Conservation (phyloP, 2,329 filamentous ascomycete genomes). For the Bipolaris oryzae region DNA sequence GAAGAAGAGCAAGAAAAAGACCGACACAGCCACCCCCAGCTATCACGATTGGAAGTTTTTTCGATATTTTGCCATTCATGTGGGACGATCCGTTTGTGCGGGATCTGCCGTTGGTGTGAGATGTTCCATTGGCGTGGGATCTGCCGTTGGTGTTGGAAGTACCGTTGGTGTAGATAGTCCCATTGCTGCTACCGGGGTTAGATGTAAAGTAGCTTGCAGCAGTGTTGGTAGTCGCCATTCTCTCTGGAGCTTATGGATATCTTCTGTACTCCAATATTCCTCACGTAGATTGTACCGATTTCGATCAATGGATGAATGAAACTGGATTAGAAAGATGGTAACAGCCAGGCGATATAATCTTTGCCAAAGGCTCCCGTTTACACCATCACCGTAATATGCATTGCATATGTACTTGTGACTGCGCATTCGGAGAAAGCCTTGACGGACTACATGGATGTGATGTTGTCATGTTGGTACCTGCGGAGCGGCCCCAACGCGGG, state of each 20-base stretch:
- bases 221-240: constrained; percentile 6
- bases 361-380: not conserved
- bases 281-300: not conserved
- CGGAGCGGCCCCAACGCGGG: constrained; percentile 15
- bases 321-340: not conserved
- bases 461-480: constrained; percentile 11
- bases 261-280: not conserved
- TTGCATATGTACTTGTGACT: not conserved
- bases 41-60: constrained; percentile 40
- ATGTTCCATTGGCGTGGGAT: not conserved
- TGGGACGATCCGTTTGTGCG: not conserved
- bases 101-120: not conserved
- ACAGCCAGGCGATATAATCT: not conserved
- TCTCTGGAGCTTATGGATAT: not conserved
- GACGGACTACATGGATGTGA: not conserved
- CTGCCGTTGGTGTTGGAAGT: not conserved
- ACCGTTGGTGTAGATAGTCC: not conserved
- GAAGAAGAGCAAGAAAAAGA: constrained; percentile 50
- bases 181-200: not conserved
- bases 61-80: not conserved
- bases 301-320: not conserved
- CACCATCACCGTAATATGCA: not conserved
- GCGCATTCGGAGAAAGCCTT: not conserved
- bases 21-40: constrained; percentile 52
- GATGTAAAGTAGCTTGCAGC: not conserved